Evolutionary conservation across 2,329 filamentous ascomycete species (phyloP).

Genomic region (Monilinia aucupariae): DNA sequence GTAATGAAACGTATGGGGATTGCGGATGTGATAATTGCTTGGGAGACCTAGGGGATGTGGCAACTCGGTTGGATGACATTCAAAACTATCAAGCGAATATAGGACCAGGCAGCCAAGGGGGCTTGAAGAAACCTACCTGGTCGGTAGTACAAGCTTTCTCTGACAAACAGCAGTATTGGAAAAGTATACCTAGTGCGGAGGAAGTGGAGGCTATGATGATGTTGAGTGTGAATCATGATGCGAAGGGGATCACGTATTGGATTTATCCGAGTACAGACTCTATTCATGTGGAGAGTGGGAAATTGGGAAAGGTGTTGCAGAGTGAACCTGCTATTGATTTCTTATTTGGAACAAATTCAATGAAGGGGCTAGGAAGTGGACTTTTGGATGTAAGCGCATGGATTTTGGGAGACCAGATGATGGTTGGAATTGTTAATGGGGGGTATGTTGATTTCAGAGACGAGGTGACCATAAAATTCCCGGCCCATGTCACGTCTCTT

Average conservation of each 20-base stretch:
- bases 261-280: conserved; percentile 39
- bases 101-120: conserved; percentile 24
- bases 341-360: conserved; percentile 34
- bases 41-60: conserved; percentile 42
- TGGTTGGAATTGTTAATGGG: conserved; percentile 39
- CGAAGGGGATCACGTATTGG: conserved; percentile 45
- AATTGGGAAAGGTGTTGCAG: conserved; percentile 40
- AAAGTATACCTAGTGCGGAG: conserved; percentile 39
- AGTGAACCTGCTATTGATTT: conserved; percentile 34
- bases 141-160: conserved; percentile 47
- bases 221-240: conserved; percentile 44
- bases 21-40: conserved; percentile 47
- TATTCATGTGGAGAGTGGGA: conserved; percentile 32
- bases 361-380: conserved; percentile 21
- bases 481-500: conserved; percentile 13
- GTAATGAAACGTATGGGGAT: conserved; percentile 48
- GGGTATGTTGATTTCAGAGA: conserved; percentile 27
- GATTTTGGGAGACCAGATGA: conserved; percentile 35
- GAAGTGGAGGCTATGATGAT: conserved; percentile 46
- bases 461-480: conserved; percentile 23
- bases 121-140: conserved; percentile 42
- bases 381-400: conserved; percentile 40
- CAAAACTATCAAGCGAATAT: conserved; percentile 39
- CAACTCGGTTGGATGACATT: conserved; percentile 40
- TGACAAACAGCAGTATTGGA: conserved; percentile 41